Percentiles rank a stretch among this genome's conserved stretches.
These are phyloP conservation scores for Venturia carpophila DNA, from an alignment of 2,329 filamentous ascomycete species.

Conservation along the genomic window DNA sequence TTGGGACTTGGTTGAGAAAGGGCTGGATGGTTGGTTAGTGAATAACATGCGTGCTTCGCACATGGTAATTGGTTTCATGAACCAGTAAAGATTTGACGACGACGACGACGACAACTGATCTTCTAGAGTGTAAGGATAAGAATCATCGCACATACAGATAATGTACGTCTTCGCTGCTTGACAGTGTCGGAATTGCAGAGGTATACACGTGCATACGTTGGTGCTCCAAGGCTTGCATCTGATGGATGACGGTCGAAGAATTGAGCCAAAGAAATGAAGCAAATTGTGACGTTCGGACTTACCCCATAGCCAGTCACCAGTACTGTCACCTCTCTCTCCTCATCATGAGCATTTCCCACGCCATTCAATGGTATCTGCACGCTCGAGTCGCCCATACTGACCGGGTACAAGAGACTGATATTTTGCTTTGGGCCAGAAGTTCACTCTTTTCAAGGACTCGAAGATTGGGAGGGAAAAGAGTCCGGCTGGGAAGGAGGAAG, in stretches of 20 bases:
- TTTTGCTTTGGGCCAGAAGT: neutral
- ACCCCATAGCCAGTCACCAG: conserved; percentile 18
- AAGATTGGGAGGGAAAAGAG: neutral
- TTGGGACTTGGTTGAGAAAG: conserved; percentile 28
- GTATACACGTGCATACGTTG: too few species aligned
- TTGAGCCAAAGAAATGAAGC: neutral
- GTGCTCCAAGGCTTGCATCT: too few species aligned
- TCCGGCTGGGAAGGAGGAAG: neutral
- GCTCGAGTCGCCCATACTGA: neutral
- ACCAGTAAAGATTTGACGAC: too few species aligned
- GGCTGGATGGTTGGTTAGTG: conserved; percentile 23
- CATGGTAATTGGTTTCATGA: too few species aligned
- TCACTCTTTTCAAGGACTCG: neutral
- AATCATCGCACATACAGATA: neutral
- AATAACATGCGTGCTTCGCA: neutral
- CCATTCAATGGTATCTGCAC: neutral
- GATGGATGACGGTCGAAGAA: neutral
- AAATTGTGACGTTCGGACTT: conserved; percentile 1
- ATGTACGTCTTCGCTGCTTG: neutral
- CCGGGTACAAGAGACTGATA: neutral
- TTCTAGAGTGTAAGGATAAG: neutral
- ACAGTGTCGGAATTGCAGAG: neutral
- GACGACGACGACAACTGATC: neutral
- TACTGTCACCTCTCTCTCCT: conserved; percentile 13
- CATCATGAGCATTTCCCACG: neutral